Conservation (phyloP, 164 flowering plant species). For the Houttuynia cordata region DNA sequence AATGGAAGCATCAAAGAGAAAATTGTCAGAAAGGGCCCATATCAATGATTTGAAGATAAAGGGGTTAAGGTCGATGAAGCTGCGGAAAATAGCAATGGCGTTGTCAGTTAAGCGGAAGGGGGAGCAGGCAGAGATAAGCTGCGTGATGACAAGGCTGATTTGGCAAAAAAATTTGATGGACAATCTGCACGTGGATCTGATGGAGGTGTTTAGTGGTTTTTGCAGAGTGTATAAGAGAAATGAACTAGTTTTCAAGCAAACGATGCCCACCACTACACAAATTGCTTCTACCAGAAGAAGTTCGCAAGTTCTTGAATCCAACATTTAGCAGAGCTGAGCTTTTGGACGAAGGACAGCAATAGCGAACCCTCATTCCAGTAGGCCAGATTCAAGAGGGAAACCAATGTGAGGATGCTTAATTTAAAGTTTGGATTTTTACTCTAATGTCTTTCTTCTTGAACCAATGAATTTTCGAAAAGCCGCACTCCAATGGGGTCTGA, state of each 20-base stretch:
- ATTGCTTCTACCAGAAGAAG: neutral
- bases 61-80: constrained; percentile 11
- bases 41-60: constrained; percentile 37
- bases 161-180: constrained; percentile 16
- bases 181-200: constrained; percentile 38
- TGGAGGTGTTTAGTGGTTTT: constrained; percentile 19
- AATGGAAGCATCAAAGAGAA: constrained; percentile 15
- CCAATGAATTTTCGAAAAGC: too few relatives aligned
- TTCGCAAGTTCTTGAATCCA: neutral
- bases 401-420: too few relatives aligned
- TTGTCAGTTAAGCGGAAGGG: constrained; percentile 19
- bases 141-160: constrained; percentile 22
- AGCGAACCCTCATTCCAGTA: neutral
- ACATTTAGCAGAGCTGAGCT: neutral
- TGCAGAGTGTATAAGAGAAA: constrained; percentile 13
- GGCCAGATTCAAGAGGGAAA: too few relatives aligned
- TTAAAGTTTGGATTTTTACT: too few relatives aligned
- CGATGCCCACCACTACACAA: neutral
- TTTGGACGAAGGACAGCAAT: neutral
- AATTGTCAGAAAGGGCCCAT: constrained; percentile 27
- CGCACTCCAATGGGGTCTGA: too few relatives aligned
- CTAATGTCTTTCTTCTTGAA: too few relatives aligned
- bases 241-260: constrained; percentile 3
- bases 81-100: constrained; percentile 22
- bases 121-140: constrained; percentile 29